Evolutionary conservation across 2,329 filamentous ascomycete genomes (phyloP).

Genomic region (Colletotrichum sp.): DNA sequence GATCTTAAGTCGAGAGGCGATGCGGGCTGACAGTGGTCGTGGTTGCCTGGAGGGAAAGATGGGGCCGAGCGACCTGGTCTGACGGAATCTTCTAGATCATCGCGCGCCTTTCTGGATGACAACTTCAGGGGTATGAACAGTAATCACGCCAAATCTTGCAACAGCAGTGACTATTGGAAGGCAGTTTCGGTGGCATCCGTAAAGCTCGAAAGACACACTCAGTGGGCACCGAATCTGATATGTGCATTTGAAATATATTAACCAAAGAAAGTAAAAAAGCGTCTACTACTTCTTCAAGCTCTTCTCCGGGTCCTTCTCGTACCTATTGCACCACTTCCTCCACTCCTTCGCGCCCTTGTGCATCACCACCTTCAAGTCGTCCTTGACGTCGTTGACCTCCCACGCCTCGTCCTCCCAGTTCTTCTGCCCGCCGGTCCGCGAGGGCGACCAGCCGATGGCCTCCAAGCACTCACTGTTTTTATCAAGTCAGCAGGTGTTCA

Average conservation of each 20-base stretch:
- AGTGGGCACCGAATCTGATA: accelerated
- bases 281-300: constrained; percentile 3
- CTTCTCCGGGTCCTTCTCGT: constrained; percentile 17
- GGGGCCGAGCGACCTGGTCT: not conserved
- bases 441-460: constrained; percentile 13
- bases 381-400: constrained; percentile 14
- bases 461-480: constrained; percentile 1
- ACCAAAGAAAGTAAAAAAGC: not conserved
- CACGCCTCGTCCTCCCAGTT: constrained; percentile 19
- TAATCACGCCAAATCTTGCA: too few relatives aligned
- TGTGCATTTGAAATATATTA: not conserved
- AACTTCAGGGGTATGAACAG: not conserved
- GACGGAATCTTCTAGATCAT: not conserved
- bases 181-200: too few relatives aligned
- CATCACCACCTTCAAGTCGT: constrained; percentile 11
- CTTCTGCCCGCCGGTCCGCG: not conserved
- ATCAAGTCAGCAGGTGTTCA: not conserved
- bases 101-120: not conserved
- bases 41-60: not conserved
- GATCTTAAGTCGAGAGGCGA: not conserved
- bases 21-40: not conserved
- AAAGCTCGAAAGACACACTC: too few relatives aligned
- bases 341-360: constrained; percentile 17
- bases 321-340: constrained; percentile 13
- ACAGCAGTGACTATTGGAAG: too few relatives aligned